Conservation (phyloP, 2,329 filamentous ascomycete species). For the Fusarium albidum region DNA sequence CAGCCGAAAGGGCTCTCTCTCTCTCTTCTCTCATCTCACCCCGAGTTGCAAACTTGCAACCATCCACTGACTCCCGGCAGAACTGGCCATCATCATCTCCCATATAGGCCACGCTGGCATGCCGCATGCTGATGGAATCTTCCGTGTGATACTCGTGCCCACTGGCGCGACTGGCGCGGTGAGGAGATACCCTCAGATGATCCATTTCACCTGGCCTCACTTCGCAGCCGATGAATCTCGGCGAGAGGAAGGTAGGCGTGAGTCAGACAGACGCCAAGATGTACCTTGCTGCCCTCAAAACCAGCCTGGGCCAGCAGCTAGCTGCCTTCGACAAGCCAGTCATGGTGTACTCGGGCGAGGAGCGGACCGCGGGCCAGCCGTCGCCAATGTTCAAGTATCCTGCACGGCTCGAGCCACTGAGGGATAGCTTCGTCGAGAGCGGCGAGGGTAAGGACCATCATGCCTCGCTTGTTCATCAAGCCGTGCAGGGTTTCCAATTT, state of each 20-base stretch:
- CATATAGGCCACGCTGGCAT: background rate
- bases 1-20: too few species aligned
- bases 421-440: conserved; percentile 1
- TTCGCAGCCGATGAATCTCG: background rate
- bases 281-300: background rate
- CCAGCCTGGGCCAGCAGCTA: background rate
- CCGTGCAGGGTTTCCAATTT: background rate
- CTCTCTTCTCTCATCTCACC: too few species aligned
- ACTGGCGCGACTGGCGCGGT: conserved; percentile 4
- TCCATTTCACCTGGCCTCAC: conserved; percentile 4
- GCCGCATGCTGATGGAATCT: background rate
- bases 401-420: background rate
- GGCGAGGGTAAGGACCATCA: background rate
- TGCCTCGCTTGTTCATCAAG: background rate
- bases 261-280: background rate
- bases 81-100: background rate
- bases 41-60: background rate
- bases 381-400: conserved; percentile 3
- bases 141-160: conserved; percentile 3
- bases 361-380: background rate
- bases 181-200: conserved; percentile 3
- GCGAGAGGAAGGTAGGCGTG: background rate
- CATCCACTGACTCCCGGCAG: background rate
- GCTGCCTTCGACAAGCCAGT: background rate
- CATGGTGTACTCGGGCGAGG: background rate